phyloP scores from a whole-genome alignment of 1,139 yeast species.

The Scheffersomyces stambukii region DNA sequence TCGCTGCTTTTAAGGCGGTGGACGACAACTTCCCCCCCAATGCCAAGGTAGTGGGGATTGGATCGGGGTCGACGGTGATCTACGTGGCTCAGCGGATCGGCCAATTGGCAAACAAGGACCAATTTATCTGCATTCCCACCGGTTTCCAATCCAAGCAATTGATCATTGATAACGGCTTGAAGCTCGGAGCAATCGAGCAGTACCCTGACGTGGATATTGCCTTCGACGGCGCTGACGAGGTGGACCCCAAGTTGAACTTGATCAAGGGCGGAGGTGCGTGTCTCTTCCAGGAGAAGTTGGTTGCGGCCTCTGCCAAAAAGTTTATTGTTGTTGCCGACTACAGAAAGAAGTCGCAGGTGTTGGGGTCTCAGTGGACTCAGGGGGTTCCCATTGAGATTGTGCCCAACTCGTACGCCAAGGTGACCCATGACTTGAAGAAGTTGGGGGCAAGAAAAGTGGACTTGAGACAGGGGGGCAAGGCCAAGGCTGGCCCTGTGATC shows the following conservation, averaged over 20 bases:
- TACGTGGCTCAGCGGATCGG: conserved; percentile 95
- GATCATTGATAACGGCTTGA: conserved; percentile 76
- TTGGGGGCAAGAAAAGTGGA: conserved; percentile 66
- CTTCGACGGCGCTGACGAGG: conserved; percentile 98
- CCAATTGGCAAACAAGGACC: conserved; percentile 52
- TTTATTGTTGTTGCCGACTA: conserved; percentile 92
- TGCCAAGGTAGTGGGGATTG: conserved; percentile 84
- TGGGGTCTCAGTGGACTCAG: conserved; percentile 81
- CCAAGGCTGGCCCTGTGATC: conserved; percentile 97
- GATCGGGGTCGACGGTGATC: conserved; percentile 95
- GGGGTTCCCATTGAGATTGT: conserved; percentile 97
- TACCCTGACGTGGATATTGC: conserved; percentile 80
- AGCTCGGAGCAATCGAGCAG: conserved; percentile 79
- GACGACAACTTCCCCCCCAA: conserved; percentile 74
- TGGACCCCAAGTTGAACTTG: conserved; percentile 72
- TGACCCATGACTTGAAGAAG: conserved; percentile 53
- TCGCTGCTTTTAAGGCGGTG: conserved; percentile 90
- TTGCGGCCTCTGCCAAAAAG: conserved; percentile 72
- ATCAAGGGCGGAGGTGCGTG: conserved; percentile 99
- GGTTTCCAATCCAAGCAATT: conserved; percentile 93
- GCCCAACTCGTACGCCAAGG: conserved; percentile 81
- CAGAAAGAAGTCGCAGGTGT: conserved; percentile 62
- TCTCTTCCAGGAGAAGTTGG: conserved; percentile 91
- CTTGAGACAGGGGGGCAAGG: conserved; percentile 82
- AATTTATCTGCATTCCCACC: conserved; percentile 83